Evolutionary conservation across 495 filamentous ascomycete species (phyloP).

Genomic region (Talaromyces trachyspermus): DNA sequence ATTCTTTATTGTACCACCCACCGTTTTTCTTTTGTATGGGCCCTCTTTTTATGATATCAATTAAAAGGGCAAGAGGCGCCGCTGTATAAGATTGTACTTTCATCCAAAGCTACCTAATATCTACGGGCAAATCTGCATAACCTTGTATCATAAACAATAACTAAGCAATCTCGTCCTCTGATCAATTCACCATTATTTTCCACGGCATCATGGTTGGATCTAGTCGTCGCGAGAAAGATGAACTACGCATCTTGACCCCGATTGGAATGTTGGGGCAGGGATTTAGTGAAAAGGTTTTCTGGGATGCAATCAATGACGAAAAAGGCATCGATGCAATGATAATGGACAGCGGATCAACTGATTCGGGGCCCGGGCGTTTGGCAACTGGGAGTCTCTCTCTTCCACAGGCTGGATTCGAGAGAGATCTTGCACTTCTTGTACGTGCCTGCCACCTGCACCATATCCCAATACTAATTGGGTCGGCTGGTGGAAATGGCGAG

Average conservation of each 20-base stretch:
- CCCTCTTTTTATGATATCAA: too few relatives aligned
- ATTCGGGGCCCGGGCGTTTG: slow-evolving; percentile 32
- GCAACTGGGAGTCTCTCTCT: slow-evolving; percentile 21
- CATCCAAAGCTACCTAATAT: too few relatives aligned
- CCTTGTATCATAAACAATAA: too few relatives aligned
- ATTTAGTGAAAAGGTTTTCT: slow-evolving; percentile 15
- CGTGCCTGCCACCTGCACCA: slow-evolving; percentile 16
- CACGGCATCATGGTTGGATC: too few relatives aligned
- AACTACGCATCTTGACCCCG: slow-evolving; percentile 30
- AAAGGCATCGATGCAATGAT: slow-evolving; percentile 31
- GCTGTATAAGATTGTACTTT: too few relatives aligned
- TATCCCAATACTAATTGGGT: slow-evolving; percentile 32
- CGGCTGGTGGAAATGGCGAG: slow-evolving; percentile 34
- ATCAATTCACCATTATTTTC: too few relatives aligned
- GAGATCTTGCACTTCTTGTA: slow-evolving; percentile 29
- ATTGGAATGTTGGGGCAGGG: slow-evolving; percentile 39
- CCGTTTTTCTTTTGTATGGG: too few relatives aligned
- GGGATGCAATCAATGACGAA: slow-evolving; percentile 16
- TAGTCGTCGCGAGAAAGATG: too few relatives aligned
- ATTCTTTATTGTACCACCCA: too few relatives aligned
- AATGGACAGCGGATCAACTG: slow-evolving; percentile 37
- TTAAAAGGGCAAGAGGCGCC: too few relatives aligned
- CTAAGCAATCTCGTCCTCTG: too few relatives aligned
- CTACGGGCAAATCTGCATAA: too few relatives aligned
- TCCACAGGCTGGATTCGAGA: slow-evolving; percentile 22